These are phyloP conservation scores for Physcomitrium patens DNA, from an alignment of 225 moss, liverwort and hornwort genomes.

Conservation along the genomic window DNA sequence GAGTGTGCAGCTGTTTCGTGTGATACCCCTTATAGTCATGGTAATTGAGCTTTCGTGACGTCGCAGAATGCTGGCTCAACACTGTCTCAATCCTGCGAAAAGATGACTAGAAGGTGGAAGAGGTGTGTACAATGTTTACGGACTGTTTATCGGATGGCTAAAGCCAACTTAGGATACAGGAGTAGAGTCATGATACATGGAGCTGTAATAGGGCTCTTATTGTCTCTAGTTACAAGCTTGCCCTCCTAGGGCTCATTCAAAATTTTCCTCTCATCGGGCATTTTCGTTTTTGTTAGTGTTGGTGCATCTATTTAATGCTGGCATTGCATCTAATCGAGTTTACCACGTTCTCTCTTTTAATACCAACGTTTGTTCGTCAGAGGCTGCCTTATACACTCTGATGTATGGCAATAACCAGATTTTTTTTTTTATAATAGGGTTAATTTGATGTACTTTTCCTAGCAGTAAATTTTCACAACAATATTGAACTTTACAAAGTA, in stretches of 20 bases:
- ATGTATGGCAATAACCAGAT: too few relatives aligned
- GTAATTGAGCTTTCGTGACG: slow-evolving; percentile 31
- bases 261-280: neutral
- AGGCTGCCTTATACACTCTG: too few relatives aligned
- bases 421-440: too few relatives aligned
- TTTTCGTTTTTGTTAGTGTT: too few relatives aligned
- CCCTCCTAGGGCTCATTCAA: slow-evolving; percentile 31
- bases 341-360: too few relatives aligned
- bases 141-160: slow-evolving; percentile 35
- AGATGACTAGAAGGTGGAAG: slow-evolving; percentile 32
- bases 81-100: slow-evolving; percentile 26
- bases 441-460: too few relatives aligned
- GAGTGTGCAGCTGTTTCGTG: slow-evolving; percentile 11
- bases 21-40: slow-evolving; percentile 16
- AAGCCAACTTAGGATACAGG: slow-evolving; percentile 30
- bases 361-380: too few relatives aligned
- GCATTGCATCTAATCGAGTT: too few relatives aligned
- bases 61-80: slow-evolving; percentile 20
- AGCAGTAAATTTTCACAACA: too few relatives aligned
- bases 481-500: too few relatives aligned
- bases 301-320: too few relatives aligned
- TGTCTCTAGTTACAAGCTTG: slow-evolving; percentile 40
- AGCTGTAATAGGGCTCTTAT: slow-evolving; percentile 37
- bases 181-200: slow-evolving; percentile 30
- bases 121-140: slow-evolving; percentile 50